phyloP scores from a whole-genome alignment of 2,329 filamentous ascomycete species.

The Penicillium hordei region DNA sequence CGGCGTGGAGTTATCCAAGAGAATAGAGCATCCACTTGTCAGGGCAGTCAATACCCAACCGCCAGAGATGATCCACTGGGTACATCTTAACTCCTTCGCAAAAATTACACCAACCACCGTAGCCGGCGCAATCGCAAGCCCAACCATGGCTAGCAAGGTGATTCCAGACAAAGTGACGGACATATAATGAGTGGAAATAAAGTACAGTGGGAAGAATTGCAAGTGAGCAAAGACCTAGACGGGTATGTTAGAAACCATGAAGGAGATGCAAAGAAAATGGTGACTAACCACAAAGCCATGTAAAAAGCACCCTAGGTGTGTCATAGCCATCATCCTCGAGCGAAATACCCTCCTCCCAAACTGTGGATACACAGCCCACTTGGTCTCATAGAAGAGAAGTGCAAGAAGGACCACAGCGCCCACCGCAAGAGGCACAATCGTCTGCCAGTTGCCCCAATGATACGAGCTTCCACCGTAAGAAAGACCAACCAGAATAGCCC shows the following conservation, averaged over 20 bases:
- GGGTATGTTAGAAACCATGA: not conserved
- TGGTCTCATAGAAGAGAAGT: conserved; percentile 39
- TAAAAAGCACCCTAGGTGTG: conserved; percentile 44
- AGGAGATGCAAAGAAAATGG: not conserved
- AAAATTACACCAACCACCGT: conserved; percentile 22
- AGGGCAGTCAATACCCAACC: conserved; percentile 44
- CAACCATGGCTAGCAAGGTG: conserved; percentile 40
- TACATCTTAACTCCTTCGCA: conserved; percentile 14
- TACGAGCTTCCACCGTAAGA: conserved; percentile 46
- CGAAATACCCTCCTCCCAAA: conserved; percentile 42
- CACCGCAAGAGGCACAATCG: conserved; percentile 41
- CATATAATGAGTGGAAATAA: conserved; percentile 37
- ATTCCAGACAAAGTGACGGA: conserved; percentile 39
- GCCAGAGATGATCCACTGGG: conserved; percentile 44
- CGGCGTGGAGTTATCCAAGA: conserved; percentile 37
- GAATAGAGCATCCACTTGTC: conserved; percentile 39
- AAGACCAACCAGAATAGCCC: conserved; percentile 43
- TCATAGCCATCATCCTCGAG: conserved; percentile 35
- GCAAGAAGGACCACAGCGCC: conserved; percentile 34
- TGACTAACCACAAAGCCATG: conserved; percentile 47
- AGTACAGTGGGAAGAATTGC: conserved; percentile 47
- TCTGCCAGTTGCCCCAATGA: conserved; percentile 42
- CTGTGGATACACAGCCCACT: conserved; percentile 36
- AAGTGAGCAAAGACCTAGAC: conserved; percentile 44
- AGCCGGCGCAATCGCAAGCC: conserved; percentile 26